Base-by-base conservation (phyloP, 768 basidiomycete genomes). In the Fistulinella prunicolor region DNA sequence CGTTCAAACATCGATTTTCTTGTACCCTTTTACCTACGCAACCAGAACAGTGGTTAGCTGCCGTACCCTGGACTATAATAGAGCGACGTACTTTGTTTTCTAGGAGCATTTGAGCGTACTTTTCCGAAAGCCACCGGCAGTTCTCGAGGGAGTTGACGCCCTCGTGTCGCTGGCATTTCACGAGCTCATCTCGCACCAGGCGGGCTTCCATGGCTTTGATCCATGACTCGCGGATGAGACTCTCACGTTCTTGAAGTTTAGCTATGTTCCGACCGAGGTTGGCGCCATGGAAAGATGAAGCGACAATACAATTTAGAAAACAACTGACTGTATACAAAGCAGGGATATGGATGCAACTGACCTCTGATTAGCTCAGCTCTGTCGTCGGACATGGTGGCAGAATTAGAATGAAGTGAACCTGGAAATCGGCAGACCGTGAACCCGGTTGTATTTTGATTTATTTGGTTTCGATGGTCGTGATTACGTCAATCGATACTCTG, bases 91-190 rank as follows among this genome's bases (percentile, higher is more conserved):
- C 94, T 78, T 78, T 84, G 65, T 86, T 88, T 41, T 87, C 83
- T 67, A 73, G 71, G 44, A 97, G 70, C 84, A 94, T 89, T 23
- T 71, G 71, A 24, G 83, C 64, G 62, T 96, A 96, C 65, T 84
- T 85, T 51, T 94, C 85, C 38, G 89, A 80, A 38, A 94, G 69
- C 74, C 91, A 86, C 63, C 80, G 83, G 72, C 94, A 97, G 59
- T 83, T 87, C 69, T 94, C 87, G 51, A 89, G 82, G 61, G 90
- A 83, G 70, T 97, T 96, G 32, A 94, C 89, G 26, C 94, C 93
- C 73, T 98, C 94, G 7, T 79, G 77, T 58, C 80, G 78, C 61
- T 94, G 90, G 73, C 94, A 98, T 69, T 90, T 93, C 48, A 81
- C 77, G 46, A 98, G 80, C 67, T 94, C 89, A 49, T 90, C 86